Conservation (phyloP, 305 asterid genomes). For the Solanum chacoense region DNA sequence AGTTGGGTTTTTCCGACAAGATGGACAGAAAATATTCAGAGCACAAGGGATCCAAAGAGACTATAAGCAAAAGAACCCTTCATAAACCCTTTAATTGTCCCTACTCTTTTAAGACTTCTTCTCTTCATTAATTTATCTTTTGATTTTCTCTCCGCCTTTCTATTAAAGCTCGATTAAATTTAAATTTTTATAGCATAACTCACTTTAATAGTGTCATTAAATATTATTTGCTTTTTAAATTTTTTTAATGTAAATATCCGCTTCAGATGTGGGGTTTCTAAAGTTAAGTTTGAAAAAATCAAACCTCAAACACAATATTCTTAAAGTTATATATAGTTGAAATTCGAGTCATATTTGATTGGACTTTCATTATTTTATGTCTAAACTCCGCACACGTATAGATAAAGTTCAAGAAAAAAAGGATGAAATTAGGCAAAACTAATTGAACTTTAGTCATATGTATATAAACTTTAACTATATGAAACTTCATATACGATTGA, state of each 20-base stretch:
- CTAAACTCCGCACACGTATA: fast-evolving
- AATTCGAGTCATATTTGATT: neutral
- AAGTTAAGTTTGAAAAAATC: neutral
- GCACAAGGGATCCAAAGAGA: neutral
- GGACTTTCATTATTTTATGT: neutral
- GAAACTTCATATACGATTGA: neutral
- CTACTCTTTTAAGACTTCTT: neutral
- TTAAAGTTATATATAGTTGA: neutral
- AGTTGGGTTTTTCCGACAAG: neutral
- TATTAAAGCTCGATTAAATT: too few species aligned
- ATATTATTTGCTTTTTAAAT: neutral
- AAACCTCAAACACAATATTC: neutral
- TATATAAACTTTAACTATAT: neutral
- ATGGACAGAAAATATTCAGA: neutral
- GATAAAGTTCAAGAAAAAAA: neutral
- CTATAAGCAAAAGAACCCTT: neutral
- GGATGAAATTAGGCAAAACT: neutral
- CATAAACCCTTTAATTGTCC: conserved; percentile 1
- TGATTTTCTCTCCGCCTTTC: neutral
- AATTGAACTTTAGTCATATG: neutral
- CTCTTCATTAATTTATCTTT: neutral
- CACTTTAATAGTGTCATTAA: neutral
- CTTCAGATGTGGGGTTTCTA: neutral
- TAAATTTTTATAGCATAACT: too few species aligned
- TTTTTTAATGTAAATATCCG: neutral